A percentile compares a stretch with the other conserved stretches of the same genome.
Evolutionary conservation across 129 eudicot genomes (phyloP).

Genomic region (Chrysanthemum lavandulifolium): DNA sequence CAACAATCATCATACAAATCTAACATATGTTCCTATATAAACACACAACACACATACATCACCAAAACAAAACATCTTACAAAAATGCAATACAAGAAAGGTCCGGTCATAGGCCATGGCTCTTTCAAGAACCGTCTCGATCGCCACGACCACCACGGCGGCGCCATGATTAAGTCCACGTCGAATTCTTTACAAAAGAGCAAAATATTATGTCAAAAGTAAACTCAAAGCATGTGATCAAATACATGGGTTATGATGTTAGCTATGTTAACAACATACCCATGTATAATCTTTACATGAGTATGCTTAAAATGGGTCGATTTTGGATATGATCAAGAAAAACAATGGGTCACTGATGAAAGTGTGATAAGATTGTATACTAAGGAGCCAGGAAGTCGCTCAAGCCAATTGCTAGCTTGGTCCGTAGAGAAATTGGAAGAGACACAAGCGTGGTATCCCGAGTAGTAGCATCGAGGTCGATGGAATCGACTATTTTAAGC

Average conservation of each 20-base stretch:
- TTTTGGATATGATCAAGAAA: slow-evolving; percentile 52
- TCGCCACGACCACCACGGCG: slow-evolving; percentile 55
- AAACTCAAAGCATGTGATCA: slow-evolving; percentile 47
- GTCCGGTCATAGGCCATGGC: slow-evolving; percentile 70
- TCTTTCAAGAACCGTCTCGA: slow-evolving; percentile 63
- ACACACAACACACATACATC: background rate
- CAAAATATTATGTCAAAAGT: slow-evolving; percentile 47
- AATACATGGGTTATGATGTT: slow-evolving; percentile 58
- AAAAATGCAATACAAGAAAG: slow-evolving; percentile 70
- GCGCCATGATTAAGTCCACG: no score
- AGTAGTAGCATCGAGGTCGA: no score
- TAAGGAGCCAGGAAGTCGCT: slow-evolving; percentile 14
- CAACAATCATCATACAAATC: slow-evolving; percentile 31
- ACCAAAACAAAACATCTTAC: slow-evolving; percentile 21
- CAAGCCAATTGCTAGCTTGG: no score
- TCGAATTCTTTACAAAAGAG: slow-evolving; percentile 54
- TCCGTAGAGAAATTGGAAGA: no score
- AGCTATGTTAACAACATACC: slow-evolving; percentile 28
- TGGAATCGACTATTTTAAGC: no score
- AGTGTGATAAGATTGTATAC: slow-evolving; percentile 41
- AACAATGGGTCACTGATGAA: slow-evolving; percentile 53
- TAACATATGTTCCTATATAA: slow-evolving; percentile 19
- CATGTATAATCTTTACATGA: slow-evolving; percentile 63
- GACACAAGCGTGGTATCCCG: no score
- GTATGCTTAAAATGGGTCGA: slow-evolving; percentile 57